Evolutionary conservation across 441 rosid species (phyloP).

Genomic region (Theobroma grandiflorum): DNA sequence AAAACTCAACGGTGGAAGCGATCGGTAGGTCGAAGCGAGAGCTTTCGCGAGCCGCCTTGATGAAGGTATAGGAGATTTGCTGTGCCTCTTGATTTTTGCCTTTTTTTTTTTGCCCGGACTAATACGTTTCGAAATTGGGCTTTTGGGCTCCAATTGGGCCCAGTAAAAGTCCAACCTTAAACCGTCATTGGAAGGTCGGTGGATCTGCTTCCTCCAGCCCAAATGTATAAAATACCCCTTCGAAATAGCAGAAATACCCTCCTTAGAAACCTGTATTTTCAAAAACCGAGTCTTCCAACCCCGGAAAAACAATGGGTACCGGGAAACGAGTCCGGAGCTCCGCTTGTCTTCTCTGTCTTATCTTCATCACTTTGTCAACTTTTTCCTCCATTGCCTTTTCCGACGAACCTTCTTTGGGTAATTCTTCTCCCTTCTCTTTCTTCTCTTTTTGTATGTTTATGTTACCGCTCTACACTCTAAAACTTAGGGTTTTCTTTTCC

Average conservation of each 20-base stretch:
- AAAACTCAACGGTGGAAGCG: background rate
- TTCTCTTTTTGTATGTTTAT: background rate
- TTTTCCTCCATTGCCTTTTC: constrained; percentile 38
- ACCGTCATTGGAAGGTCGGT: background rate
- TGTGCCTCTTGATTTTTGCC: background rate
- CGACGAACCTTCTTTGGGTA: constrained; percentile 59
- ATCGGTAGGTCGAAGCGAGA: background rate
- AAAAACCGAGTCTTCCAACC: constrained; percentile 27
- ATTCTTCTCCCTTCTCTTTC: background rate
- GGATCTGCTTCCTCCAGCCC: background rate
- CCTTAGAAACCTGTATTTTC: constrained; percentile 21
- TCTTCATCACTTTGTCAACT: constrained; percentile 38
- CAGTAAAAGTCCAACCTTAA: background rate
- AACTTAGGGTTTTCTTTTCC: constrained; percentile 43
- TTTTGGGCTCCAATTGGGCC: background rate
- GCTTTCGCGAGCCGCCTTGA: constrained; percentile 12
- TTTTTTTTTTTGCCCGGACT: background rate
- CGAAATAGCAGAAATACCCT: constrained; percentile 45
- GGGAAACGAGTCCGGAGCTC: constrained; percentile 41
- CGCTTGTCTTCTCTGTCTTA: constrained; percentile 34
- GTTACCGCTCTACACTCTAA: constrained; percentile 1
- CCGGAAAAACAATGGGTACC: constrained; percentile 49
- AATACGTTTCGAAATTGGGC: background rate
- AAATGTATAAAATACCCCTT: background rate
- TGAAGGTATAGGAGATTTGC: background rate